These are phyloP conservation scores for Ascochyta koolunga DNA, from an alignment of 2,329 filamentous ascomycete species.

Conservation along the genomic window DNA sequence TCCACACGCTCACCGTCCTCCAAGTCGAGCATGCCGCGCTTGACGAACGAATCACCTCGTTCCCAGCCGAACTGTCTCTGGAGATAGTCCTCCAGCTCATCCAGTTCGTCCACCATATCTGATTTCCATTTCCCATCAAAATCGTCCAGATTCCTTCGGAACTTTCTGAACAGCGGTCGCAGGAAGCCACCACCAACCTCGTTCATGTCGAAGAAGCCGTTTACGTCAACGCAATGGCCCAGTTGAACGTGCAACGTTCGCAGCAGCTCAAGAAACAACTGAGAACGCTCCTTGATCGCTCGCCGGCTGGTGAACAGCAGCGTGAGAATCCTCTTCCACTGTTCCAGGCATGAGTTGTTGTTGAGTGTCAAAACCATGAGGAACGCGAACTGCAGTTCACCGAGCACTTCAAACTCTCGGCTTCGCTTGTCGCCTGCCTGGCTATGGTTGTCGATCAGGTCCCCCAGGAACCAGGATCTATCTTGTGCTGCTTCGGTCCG, in stretches of 20 bases:
- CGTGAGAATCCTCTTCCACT: slow-evolving; percentile 66
- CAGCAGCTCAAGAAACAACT: slow-evolving; percentile 60
- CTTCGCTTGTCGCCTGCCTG: slow-evolving; percentile 32
- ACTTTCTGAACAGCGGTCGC: slow-evolving; percentile 58
- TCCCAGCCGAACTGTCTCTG: slow-evolving; percentile 64
- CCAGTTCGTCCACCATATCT: slow-evolving; percentile 60
- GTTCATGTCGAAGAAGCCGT: slow-evolving; percentile 66
- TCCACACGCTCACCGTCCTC: slow-evolving; percentile 69
- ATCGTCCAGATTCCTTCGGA: slow-evolving; percentile 59
- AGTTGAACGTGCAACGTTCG: slow-evolving; percentile 60
- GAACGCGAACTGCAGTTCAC: slow-evolving; percentile 68
- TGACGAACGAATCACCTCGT: slow-evolving; percentile 59
- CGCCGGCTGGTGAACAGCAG: slow-evolving; percentile 63
- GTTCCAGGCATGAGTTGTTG: slow-evolving; percentile 70
- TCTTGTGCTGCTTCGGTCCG: slow-evolving; percentile 68
- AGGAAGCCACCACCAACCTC: slow-evolving; percentile 61
- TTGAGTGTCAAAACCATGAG: slow-evolving; percentile 67
- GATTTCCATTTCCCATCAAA: slow-evolving; percentile 49
- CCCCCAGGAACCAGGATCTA: slow-evolving; percentile 65
- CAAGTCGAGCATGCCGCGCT: slow-evolving; percentile 63
- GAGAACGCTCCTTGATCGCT: slow-evolving; percentile 56
- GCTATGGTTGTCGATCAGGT: slow-evolving; percentile 56
- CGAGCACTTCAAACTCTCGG: slow-evolving; percentile 52
- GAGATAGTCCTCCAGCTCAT: slow-evolving; percentile 61
- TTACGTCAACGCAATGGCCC: slow-evolving; percentile 62